Percentiles rank a stretch among this genome's conserved stretches.
Conservation (phyloP, 1,139 yeast genomes). For the Lizanozyma gosingica region DNA sequence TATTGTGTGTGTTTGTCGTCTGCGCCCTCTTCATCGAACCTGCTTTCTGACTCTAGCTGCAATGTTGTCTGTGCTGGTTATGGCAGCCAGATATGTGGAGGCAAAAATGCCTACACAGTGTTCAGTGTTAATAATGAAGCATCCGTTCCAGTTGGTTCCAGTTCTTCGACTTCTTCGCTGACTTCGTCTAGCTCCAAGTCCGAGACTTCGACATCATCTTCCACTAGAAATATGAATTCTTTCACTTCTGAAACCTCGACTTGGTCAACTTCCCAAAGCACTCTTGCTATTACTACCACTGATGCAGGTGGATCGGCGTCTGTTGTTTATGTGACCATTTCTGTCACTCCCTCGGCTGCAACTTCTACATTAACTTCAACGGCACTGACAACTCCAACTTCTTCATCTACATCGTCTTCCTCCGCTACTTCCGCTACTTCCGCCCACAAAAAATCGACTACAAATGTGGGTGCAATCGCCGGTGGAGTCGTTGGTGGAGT, state of each 20-base stretch:
- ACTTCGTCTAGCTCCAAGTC: conserved; percentile 3
- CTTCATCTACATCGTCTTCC: conserved; percentile 14
- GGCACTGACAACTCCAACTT: conserved; percentile 20
- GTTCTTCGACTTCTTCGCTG: conserved; percentile 5
- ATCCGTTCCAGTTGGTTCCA: conserved; percentile 3
- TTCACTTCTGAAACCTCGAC: conserved; percentile 4
- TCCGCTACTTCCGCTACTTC: conserved; percentile 10
- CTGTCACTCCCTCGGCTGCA: conserved; percentile 5
- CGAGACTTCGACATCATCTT: conserved; percentile 4
- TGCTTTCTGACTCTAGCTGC: conserved; percentile 27
- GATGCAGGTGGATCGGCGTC: background rate
- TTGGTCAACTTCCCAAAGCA: background rate
- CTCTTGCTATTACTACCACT: background rate
- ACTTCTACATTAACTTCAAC: conserved; percentile 8
- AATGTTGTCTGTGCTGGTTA: conserved; percentile 43
- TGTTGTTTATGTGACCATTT: background rate
- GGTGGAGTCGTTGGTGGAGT: conserved; percentile 23
- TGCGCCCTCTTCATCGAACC: conserved; percentile 33
- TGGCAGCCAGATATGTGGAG: conserved; percentile 49
- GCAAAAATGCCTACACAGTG: conserved; percentile 32
- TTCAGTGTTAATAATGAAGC: conserved; percentile 20
- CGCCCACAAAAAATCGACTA: conserved; percentile 3
- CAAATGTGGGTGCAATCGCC: conserved; percentile 17
- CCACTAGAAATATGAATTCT: conserved; percentile 6
- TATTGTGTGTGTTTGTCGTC: conserved; percentile 59